Base-by-base conservation (phyloP, 495 filamentous ascomycete species). In the Extremus antarcticus region DNA sequence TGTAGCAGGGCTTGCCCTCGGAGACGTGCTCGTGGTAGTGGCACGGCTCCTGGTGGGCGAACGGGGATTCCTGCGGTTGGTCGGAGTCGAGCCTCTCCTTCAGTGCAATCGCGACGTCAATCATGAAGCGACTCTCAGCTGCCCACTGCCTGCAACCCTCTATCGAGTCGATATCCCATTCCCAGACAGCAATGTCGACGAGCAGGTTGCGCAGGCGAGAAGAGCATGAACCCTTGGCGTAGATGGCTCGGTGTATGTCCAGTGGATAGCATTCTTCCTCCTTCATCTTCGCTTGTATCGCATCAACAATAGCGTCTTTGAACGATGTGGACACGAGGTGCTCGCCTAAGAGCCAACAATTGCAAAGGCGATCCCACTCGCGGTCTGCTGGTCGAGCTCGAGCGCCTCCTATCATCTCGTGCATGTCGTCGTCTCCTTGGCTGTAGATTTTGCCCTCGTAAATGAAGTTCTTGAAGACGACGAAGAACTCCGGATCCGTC, bases 391-490 rank as follows among this genome's bases (percentile, higher is more conserved):
- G n/a, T n/a, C n/a, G n/a, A n/a, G n/a, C n/a, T n/a, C n/a, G n/a
- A n/a, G n/a, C n/a, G n/a, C n/a, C n/a, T n/a, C n/a, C n/a, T n/a
- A n/a, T n/a, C n/a, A n/a, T n/a, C n/a, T n/a, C n/a, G n/a, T n/a
- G n/a, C n/a, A n/a, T n/a, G 35, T 9, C 41, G 19, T 45, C 41
- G 7, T 7, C 41, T n/a, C 7, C 41, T n/a, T 45, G 8, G 41
- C 41, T 45, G n/a, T 17, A 45, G 41, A 45, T 45, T 3, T 8
- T 45, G 41, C 41, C 55, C 3, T 21, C 29, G 22, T 59, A 56
- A 10, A 63, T 19, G 43, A 53, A 63, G 25, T 43, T 38, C 17
- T 47, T 43, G 43, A 55, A 56, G 4, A 56, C 1, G 19, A 23
- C 17, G 32, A 62, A 58, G 16, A 21, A 4, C 15, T 46, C 56